Conservation (phyloP, 2,329 filamentous ascomycete species). For the Phaeosphaeria sp. region DNA sequence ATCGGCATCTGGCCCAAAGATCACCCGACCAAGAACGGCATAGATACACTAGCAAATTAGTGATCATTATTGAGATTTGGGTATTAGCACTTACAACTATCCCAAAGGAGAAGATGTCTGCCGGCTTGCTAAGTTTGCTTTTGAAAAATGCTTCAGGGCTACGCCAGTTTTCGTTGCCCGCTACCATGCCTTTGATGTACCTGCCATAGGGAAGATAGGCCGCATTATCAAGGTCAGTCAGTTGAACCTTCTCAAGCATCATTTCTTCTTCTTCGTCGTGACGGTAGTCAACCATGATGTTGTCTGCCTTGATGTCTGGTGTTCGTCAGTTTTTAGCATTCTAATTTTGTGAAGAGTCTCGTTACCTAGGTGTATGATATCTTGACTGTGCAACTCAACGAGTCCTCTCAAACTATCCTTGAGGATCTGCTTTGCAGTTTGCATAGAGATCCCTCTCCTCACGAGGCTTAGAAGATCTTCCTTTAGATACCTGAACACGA, state of each 20-base stretch:
- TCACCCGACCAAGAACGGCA: slow-evolving; percentile 26
- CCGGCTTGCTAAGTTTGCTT: slow-evolving; percentile 34
- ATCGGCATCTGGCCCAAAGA: slow-evolving; percentile 36
- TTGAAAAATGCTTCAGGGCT: slow-evolving; percentile 39
- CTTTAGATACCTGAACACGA: slow-evolving; percentile 31
- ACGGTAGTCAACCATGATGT: slow-evolving; percentile 32
- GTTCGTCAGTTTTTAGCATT: not conserved
- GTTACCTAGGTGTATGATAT: slow-evolving; percentile 35
- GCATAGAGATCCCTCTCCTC: slow-evolving; percentile 15
- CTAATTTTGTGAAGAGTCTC: not conserved
- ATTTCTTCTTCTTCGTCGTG: slow-evolving; percentile 13
- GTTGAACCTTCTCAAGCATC: slow-evolving; percentile 25
- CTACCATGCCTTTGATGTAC: slow-evolving; percentile 37
- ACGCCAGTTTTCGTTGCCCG: slow-evolving; percentile 42
- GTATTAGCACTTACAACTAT: slow-evolving; percentile 25
- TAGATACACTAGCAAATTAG: slow-evolving; percentile 30
- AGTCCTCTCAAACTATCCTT: slow-evolving; percentile 31
- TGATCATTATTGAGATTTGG: not conserved
- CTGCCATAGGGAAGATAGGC: slow-evolving; percentile 43
- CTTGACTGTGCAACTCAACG: slow-evolving; percentile 29
- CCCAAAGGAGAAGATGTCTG: slow-evolving; percentile 41
- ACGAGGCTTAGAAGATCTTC: slow-evolving; percentile 28
- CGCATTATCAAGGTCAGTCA: slow-evolving; percentile 42
- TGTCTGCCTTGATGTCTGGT: slow-evolving; percentile 39
- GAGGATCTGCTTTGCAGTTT: slow-evolving; percentile 27